Evolutionary conservation across 1,139 yeast genomes (phyloP).

Genomic region (Geotrichum citri-aurantii): DNA sequence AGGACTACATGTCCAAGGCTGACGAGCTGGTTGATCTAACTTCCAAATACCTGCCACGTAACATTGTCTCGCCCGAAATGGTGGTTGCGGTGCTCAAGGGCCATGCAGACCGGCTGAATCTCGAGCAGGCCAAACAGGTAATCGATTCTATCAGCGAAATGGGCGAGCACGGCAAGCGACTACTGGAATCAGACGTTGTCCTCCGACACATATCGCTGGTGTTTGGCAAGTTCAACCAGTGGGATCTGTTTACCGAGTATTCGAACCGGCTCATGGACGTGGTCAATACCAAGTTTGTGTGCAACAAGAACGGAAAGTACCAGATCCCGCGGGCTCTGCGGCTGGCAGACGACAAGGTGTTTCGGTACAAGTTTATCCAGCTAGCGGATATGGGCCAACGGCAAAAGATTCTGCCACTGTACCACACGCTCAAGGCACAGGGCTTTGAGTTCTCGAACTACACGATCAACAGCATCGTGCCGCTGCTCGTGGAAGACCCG

Average conservation of each 20-base stretch:
- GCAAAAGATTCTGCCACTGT: slow-evolving; percentile 1
- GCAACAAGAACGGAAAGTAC: background rate
- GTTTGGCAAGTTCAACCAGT: slow-evolving; percentile 12
- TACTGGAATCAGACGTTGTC: slow-evolving; percentile 2
- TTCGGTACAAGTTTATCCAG: slow-evolving; percentile 11
- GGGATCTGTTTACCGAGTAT: slow-evolving; percentile 16
- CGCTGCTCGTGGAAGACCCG: slow-evolving; percentile 3
- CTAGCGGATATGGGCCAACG: slow-evolving; percentile 10
- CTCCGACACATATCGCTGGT: slow-evolving; percentile 11
- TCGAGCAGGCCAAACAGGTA: slow-evolving; percentile 5
- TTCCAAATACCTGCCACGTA: slow-evolving; percentile 26
- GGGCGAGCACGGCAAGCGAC: background rate
- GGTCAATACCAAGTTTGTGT: slow-evolving; percentile 10
- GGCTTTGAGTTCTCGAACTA: slow-evolving; percentile 12
- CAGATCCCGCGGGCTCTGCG: background rate
- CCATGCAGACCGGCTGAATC: background rate
- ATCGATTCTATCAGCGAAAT: background rate
- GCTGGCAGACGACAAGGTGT: slow-evolving; percentile 9
- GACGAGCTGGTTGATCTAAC: slow-evolving; percentile 25
- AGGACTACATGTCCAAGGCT: background rate
- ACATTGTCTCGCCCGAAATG: slow-evolving; percentile 25
- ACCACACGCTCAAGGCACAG: slow-evolving; percentile 1
- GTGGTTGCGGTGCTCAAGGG: slow-evolving; percentile 16
- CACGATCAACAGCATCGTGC: slow-evolving; percentile 9
- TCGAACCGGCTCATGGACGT: slow-evolving; percentile 7